Conservation (phyloP, 2,329 filamentous ascomycete genomes). For the Penicillium sp. region DNA sequence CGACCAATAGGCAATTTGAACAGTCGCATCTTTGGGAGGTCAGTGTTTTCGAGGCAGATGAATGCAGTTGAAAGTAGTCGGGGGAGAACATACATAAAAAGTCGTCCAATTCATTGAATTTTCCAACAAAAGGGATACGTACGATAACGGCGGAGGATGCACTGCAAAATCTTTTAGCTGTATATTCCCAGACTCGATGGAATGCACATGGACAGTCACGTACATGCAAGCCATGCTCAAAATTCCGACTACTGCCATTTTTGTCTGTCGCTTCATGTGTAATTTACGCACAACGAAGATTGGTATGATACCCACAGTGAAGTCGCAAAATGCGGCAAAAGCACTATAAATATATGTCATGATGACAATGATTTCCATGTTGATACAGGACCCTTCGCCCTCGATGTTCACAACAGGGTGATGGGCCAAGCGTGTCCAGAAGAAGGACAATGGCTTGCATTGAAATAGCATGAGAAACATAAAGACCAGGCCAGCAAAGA, state of each 20-base stretch:
- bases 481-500: slow-evolving; percentile 48
- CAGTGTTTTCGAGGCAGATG: background rate
- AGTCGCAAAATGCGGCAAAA: slow-evolving; percentile 47
- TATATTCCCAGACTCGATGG: slow-evolving; percentile 12
- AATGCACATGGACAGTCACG: slow-evolving; percentile 8
- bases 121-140: slow-evolving; percentile 44
- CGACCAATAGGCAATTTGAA: slow-evolving; percentile 45
- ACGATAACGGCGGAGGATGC: slow-evolving; percentile 49
- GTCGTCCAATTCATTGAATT: slow-evolving; percentile 34
- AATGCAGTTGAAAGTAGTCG: background rate
- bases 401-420: slow-evolving; percentile 26
- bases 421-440: slow-evolving; percentile 44
- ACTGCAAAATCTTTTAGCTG: slow-evolving; percentile 14
- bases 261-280: slow-evolving; percentile 55
- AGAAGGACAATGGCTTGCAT: slow-evolving; percentile 51
- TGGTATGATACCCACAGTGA: slow-evolving; percentile 54
- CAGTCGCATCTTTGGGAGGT: slow-evolving; percentile 37
- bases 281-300: slow-evolving; percentile 57
- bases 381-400: slow-evolving; percentile 41
- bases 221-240: slow-evolving; percentile 57
- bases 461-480: slow-evolving; percentile 56
- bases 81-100: slow-evolving; percentile 28
- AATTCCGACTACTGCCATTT: slow-evolving; percentile 53
- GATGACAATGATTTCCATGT: slow-evolving; percentile 34
- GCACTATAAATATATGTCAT: slow-evolving; percentile 38